phyloP scores from a whole-genome alignment of 805 yeast genomes.

The Cyberlindnera bimundalis region DNA sequence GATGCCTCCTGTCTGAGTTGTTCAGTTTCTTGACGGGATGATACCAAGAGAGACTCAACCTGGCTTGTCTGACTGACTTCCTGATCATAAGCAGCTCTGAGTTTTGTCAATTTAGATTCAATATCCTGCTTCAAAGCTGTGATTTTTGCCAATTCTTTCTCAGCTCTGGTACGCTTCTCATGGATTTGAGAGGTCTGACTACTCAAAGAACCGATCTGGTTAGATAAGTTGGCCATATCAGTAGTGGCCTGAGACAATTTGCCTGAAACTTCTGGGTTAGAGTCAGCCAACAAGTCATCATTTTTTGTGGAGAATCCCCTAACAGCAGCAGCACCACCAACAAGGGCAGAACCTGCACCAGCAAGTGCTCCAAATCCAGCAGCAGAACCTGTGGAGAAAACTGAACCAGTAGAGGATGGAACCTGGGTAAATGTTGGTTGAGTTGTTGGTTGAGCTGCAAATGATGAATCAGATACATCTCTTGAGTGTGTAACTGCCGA shows the following conservation, averaged over 20 bases:
- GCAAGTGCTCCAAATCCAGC: conserved; percentile 5
- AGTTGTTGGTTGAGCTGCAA: background rate
- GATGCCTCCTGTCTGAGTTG: conserved; percentile 68
- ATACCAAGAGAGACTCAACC: conserved; percentile 59
- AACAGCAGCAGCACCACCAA: conserved; percentile 6
- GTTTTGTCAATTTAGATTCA: conserved; percentile 60
- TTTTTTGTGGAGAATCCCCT: conserved; percentile 10
- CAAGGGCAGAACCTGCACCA: conserved; percentile 8
- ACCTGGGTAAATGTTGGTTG: no score
- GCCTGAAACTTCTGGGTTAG: conserved; percentile 49
- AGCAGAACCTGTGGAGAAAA: background rate
- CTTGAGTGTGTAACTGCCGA: background rate
- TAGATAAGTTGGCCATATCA: conserved; percentile 82
- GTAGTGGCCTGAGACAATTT: conserved; percentile 75
- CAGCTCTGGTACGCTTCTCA: conserved; percentile 70
- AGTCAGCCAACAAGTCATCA: conserved; percentile 53
- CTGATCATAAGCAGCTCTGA: conserved; percentile 69
- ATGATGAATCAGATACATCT: conserved; percentile 3
- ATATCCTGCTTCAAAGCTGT: conserved; percentile 66
- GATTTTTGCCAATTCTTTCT: conserved; percentile 69
- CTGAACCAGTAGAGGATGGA: background rate
- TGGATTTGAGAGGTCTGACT: conserved; percentile 68
- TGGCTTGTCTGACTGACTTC: conserved; percentile 75
- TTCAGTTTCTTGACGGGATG: conserved; percentile 64
- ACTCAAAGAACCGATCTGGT: conserved; percentile 76